Percentiles rank a stretch among this genome's conserved stretches.
These are phyloP conservation scores for Cicer judaicum DNA, from an alignment of 306 rosid genomes.

Conservation along the genomic window DNA sequence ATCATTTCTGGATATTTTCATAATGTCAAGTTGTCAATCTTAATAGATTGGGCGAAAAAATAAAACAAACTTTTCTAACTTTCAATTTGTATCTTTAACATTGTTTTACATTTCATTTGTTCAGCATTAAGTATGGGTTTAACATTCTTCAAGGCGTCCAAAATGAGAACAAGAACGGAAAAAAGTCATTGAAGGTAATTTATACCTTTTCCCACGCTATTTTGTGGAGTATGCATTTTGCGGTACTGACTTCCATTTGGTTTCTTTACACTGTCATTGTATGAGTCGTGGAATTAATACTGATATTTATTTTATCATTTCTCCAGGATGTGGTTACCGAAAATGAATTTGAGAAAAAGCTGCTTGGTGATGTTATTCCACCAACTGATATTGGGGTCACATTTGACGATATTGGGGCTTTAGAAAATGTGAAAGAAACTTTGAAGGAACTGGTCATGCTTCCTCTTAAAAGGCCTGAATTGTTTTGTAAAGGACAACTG, in stretches of 20 bases:
- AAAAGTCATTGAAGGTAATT: slow-evolving; percentile 81
- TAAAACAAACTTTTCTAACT: slow-evolving; percentile 9
- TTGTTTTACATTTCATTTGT: slow-evolving; percentile 41
- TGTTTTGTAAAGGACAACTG: slow-evolving; percentile 89
- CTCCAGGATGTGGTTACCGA: slow-evolving; percentile 92
- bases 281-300: neutral
- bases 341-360: slow-evolving; percentile 92
- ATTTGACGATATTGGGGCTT: slow-evolving; percentile 95
- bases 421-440: slow-evolving; percentile 95
- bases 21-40: neutral
- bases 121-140: slow-evolving; percentile 80
- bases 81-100: slow-evolving; percentile 34
- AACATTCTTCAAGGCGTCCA: slow-evolving; percentile 74
- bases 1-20: slow-evolving; percentile 28
- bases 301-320: slow-evolving; percentile 8
- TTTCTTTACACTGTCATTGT: slow-evolving; percentile 3
- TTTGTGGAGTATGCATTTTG: slow-evolving; percentile 3
- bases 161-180: slow-evolving; percentile 72
- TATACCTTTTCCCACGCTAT: slow-evolving; percentile 9
- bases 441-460: slow-evolving; percentile 98
- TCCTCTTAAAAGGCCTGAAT: slow-evolving; percentile 94
- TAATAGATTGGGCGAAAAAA: neutral
- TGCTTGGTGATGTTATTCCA: slow-evolving; percentile 91
- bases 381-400: slow-evolving; percentile 91
- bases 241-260: neutral